These are phyloP conservation scores for Nicotiana paniculata DNA, from an alignment of 257 asterid species.

Conservation along the genomic window DNA sequence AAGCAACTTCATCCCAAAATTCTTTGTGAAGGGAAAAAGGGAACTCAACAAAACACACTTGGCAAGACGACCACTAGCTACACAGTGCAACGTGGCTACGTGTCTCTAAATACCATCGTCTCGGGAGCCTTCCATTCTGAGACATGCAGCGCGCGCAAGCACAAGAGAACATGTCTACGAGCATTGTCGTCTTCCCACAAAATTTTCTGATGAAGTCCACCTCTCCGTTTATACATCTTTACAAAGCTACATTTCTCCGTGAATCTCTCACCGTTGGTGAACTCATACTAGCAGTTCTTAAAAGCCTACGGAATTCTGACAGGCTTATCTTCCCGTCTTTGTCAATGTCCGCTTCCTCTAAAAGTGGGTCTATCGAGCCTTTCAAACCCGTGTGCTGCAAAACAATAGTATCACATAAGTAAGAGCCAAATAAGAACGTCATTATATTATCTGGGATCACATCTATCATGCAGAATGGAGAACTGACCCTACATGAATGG, in stretches of 20 bases:
- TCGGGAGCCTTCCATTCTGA: neutral
- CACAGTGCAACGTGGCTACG: neutral
- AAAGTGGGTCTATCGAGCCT: slow-evolving; percentile 67
- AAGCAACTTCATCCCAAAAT: neutral
- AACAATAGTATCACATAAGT: neutral
- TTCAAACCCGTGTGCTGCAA: slow-evolving; percentile 64
- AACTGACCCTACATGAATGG: neutral
- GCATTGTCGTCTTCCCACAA: neutral
- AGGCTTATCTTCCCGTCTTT: slow-evolving; percentile 81
- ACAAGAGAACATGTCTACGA: neutral
- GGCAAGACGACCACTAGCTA: neutral
- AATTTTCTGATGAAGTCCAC: neutral
- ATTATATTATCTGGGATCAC: neutral
- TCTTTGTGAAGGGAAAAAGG: neutral
- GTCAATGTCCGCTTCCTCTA: slow-evolving; percentile 84
- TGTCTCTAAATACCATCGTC: neutral
- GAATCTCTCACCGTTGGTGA: slow-evolving; percentile 38
- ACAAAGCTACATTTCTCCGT: slow-evolving; percentile 7
- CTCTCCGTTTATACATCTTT: slow-evolving; percentile 11
- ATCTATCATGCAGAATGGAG: neutral
- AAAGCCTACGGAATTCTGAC: slow-evolving; percentile 69
- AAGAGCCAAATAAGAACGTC: neutral
- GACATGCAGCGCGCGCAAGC: neutral
- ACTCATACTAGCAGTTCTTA: slow-evolving; percentile 77
- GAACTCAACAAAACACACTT: neutral